Evolutionary conservation across 768 basidiomycete species (phyloP).

Genomic region (Amanita pseudoporphyria): DNA sequence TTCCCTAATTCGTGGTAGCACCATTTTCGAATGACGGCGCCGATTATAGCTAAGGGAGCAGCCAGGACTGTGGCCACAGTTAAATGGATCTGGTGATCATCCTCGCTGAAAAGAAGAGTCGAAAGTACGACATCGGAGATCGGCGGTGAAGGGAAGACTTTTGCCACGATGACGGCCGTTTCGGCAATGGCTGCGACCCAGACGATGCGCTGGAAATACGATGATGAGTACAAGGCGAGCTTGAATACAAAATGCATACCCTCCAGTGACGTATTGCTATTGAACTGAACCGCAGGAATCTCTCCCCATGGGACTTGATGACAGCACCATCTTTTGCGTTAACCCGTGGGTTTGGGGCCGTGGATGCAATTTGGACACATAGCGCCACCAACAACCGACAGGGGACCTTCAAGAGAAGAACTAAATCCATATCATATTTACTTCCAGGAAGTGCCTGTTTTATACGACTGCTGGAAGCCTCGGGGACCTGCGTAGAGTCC

Average conservation of each 20-base stretch:
- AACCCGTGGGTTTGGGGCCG: background rate
- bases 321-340: background rate
- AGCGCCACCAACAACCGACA: background rate
- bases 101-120: constrained; percentile 1
- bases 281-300: background rate
- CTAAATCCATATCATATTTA: background rate
- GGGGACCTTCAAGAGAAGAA: background rate
- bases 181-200: constrained; percentile 14
- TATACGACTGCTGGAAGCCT: no score
- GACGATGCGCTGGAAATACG: constrained; percentile 11
- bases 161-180: constrained; percentile 12
- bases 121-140: constrained; percentile 2
- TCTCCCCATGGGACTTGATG: background rate
- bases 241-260: background rate
- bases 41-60: constrained; percentile 7
- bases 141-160: constrained; percentile 6
- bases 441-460: no score
- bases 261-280: background rate
- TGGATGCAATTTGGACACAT: constrained; percentile 1
- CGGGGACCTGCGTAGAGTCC: no score
- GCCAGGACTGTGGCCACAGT: constrained; percentile 8
- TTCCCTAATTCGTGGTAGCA: constrained; percentile 10
- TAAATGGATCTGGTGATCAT: constrained; percentile 3
- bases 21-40: constrained; percentile 1
- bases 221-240: background rate